phyloP scores from a whole-genome alignment of 2,329 filamentous ascomycete species.

The Pestalotiopsis fici region DNA sequence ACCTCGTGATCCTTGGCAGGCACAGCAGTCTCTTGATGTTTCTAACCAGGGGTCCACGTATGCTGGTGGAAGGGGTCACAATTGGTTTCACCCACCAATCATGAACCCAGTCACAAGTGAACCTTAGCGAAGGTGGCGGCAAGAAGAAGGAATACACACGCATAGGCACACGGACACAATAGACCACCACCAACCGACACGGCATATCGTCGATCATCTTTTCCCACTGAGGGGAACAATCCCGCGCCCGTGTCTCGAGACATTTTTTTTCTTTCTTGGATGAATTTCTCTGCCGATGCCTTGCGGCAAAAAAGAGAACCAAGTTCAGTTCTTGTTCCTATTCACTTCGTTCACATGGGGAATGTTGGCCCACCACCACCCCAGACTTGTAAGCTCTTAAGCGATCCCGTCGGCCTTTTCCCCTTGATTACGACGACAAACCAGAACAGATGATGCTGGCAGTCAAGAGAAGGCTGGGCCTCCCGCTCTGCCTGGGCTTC shows the following conservation, averaged over 20 bases:
- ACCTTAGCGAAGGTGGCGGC: neutral
- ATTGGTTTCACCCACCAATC: neutral
- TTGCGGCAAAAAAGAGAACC: neutral
- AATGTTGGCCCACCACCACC: neutral
- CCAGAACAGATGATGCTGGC: neutral
- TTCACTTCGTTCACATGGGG: neutral
- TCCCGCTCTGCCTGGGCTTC: neutral
- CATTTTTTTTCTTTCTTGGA: neutral
- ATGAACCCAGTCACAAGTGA: neutral
- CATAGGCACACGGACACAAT: neutral
- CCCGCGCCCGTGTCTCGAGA: neutral
- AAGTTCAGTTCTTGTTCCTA: neutral
- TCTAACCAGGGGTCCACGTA: neutral
- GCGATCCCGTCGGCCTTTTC: neutral
- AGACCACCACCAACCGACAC: neutral
- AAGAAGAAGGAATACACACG: neutral
- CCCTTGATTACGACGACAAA: neutral
- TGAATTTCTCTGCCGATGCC: neutral
- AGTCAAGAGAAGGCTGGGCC: neutral
- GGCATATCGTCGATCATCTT: neutral
- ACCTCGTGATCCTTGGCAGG: neutral
- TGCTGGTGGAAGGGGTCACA: neutral
- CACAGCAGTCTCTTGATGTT: neutral
- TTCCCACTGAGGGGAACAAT: neutral
- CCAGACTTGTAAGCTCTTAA: neutral